Conservation (phyloP, 83 land plant genomes). For the Thuja plicata region DNA sequence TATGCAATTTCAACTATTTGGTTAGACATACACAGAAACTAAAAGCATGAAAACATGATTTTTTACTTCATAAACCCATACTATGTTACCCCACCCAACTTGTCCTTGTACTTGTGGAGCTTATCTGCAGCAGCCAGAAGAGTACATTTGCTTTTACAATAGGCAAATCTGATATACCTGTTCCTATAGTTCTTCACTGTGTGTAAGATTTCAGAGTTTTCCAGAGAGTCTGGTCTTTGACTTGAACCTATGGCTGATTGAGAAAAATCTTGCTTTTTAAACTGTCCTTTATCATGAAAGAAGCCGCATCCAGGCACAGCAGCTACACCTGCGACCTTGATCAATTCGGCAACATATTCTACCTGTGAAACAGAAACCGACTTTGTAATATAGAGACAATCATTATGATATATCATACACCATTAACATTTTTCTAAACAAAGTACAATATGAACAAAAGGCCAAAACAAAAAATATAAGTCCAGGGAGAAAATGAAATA, state of each 20-base stretch:
- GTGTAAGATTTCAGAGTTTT: neutral
- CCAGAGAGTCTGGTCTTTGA: neutral
- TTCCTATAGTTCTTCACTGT: constrained; percentile 28
- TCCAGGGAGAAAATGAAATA: constrained; percentile 23
- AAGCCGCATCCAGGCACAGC: constrained; percentile 93
- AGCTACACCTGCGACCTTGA: constrained; percentile 79
- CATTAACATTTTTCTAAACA: constrained; percentile 3
- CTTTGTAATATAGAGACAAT: neutral
- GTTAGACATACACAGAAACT: neutral
- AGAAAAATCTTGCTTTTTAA: neutral
- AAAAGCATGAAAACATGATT: neutral
- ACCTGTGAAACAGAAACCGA: constrained; percentile 43
- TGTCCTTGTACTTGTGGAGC: neutral
- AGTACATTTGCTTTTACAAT: constrained; percentile 81
- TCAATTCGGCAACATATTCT: constrained; percentile 72
- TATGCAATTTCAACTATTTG: no score
- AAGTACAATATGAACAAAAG: neutral
- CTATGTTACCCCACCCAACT: neutral
- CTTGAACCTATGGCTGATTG: neutral
- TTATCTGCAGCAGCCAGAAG: constrained; percentile 65
- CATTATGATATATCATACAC: neutral
- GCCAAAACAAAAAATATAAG: neutral
- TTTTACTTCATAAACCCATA: neutral
- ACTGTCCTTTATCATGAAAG: constrained; percentile 45
- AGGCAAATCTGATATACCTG: constrained; percentile 86